Evolutionary conservation across 352 stramenopile genomes (phyloP), one percentile per base, ranked within the genome.

Genomic region (Globisporangium alternatum): DNA sequence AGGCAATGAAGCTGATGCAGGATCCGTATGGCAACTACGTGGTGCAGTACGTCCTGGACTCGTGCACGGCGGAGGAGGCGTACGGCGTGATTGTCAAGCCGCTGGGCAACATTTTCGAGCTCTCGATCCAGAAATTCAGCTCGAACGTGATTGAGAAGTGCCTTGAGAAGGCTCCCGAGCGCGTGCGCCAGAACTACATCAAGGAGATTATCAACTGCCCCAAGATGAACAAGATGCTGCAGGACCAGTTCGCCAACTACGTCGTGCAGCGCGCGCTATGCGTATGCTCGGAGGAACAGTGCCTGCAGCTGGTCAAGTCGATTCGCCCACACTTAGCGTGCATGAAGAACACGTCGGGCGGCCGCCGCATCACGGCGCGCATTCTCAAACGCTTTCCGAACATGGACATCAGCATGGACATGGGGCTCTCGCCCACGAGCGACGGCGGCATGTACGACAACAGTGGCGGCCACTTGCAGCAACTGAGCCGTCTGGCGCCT

Each of bases 131-230:
- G 71, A 99, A 99, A 70, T 99, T 99, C 68, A 98, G 90, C 62
- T 99, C 93, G 52, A 99, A 99, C 72, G 97, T 99, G 37, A 98
- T 99, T 74, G 97, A 99, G 68, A 99, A 99, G 76, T 99, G 97
- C 66, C 79, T 99, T 31, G 94, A 98, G 74, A 96, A 98, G 63
- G 97, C 94, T 1, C 83, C 86, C 2, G 80, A 89, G 62, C 72
- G 74, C 55, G 77, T 95, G 62, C 81, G 82, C 8, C 77, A 88
- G 70, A 77, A 81, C 56, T 93, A 92, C 74, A 77, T 93, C 44
- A 69, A 86, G 22, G 86, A 95, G 62, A 84, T 93, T 59, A 93
- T 81, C 58, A 70, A 58, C 33, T 92, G 81, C 53, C 77, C 80
- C 5, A 91, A 91, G 60, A 95, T 98, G 69, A 80, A 95, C 64